Base-by-base conservation (phyloP, 116 monocot genomes). In the Dioscorea cayenensis region DNA sequence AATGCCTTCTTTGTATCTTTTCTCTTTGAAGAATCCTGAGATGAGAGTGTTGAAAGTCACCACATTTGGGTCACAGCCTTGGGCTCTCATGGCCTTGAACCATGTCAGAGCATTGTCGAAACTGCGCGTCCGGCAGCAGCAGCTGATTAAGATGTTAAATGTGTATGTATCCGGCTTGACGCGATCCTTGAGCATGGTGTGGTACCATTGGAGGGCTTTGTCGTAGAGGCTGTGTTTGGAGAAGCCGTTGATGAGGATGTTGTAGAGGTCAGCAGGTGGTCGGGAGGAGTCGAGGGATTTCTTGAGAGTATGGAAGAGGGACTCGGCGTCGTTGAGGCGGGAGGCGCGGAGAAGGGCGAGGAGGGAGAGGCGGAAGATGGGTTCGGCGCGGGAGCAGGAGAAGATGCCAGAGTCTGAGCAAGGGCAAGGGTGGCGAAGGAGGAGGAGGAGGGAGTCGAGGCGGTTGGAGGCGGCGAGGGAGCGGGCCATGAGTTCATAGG, bases 1-100 rank as follows among this genome's bases (percentile, higher is more conserved):
- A 59, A 89, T 78, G 14, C 93, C 97, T 60, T 90, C 86, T 29
- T 83, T 66, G 25, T 78, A 73, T 72, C 36, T 93, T 38, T 66
- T 69, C 50, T 73, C 74, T 63, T 71, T 80, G 20, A 92, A 81
- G 74, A 92, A 88, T 3, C 86, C 88, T 7, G 52, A 59, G 14
- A 97, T 87, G 67, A 97, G 65, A 36, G 83, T 86, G 36, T 97
- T 97, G 69, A 97, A 97, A 66, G 77, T 90, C 32, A 97, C 83
- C 52, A 88, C 83, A 65, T 88, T 84, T 0, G 97, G 93, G 43
- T 68, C 37, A 60, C 86, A 84, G 2, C 79, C 81, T 65, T 35
- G 76, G 1, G 19, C 38, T 71, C 55, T 81, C 93, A 97, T 97
- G 67, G 83, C 74, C 37, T 69, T 65, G 58, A 97, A 86, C 88